Conservation (phyloP, 2,329 filamentous ascomycete species). For the Didymella lethalis region DNA sequence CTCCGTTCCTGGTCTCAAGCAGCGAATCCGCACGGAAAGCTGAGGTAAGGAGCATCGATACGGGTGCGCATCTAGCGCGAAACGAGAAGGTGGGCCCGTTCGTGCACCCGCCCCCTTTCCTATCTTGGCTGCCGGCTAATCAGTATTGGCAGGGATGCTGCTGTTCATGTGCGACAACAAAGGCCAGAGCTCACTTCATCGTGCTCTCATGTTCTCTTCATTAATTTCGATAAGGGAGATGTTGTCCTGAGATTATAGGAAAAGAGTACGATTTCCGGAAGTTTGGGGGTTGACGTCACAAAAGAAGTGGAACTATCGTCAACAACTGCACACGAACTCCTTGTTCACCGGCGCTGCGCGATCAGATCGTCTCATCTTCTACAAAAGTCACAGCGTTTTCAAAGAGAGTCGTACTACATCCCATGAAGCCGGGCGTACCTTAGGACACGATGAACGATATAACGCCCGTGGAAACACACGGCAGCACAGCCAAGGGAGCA, state of each 20-base stretch:
- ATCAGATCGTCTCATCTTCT: not conserved
- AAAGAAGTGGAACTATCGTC: conserved; percentile 1
- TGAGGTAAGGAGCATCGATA: conserved; percentile 12
- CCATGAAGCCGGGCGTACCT: not conserved
- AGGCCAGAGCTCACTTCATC: not conserved
- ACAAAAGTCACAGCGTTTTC: too few species aligned
- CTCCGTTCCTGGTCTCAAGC: conserved; percentile 5
- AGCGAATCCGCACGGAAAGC: conserved; percentile 16
- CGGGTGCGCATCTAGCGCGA: conserved; percentile 12
- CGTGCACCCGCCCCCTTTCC: conserved; percentile 16
- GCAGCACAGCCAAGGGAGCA: conserved; percentile 8
- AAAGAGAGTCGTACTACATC: not conserved
- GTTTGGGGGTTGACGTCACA: conserved; percentile 2
- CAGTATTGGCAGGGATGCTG: not conserved
- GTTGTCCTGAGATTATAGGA: not conserved
- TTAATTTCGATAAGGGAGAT: not conserved
- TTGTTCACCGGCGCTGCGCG: not conserved
- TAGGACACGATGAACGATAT: conserved; percentile 15
- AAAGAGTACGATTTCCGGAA: not conserved
- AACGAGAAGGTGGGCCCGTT: conserved; percentile 20
- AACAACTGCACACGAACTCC: not conserved
- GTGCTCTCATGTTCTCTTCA: not conserved
- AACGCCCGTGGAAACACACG: conserved; percentile 6
- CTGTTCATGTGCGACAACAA: conserved; percentile 11
- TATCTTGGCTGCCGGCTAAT: conserved; percentile 17